A percentile compares a stretch with the other conserved stretches of the same genome.
These are phyloP conservation scores for Sabuloglossum arenarium DNA, from an alignment of 495 filamentous ascomycete species.

Conservation along the genomic window DNA sequence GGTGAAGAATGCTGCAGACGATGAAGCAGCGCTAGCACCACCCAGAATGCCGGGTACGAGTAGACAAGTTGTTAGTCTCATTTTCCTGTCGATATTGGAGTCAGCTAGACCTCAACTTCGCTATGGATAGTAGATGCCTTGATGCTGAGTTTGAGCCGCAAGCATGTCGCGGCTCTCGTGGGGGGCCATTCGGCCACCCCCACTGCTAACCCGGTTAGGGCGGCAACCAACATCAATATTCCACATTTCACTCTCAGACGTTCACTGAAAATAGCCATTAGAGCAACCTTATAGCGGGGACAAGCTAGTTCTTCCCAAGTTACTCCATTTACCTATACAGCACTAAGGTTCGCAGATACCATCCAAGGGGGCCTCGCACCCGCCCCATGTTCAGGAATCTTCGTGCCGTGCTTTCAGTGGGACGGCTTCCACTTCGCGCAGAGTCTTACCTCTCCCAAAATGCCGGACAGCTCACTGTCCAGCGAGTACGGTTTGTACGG, in stretches of 20 bases:
- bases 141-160: background rate
- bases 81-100: background rate
- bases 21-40: background rate
- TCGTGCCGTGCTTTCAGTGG: constrained; percentile 9
- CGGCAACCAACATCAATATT: background rate
- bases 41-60: background rate
- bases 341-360: background rate
- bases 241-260: background rate
- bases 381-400: constrained; percentile 13
- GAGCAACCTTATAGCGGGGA: too few species aligned
- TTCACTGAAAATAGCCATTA: too few species aligned
- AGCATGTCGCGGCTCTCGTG: background rate
- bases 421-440: constrained; percentile 4
- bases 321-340: background rate
- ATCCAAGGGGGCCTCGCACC: constrained; percentile 1
- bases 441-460: background rate
- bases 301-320: background rate
- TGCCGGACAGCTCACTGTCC: constrained; percentile 1
- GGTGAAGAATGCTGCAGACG: background rate
- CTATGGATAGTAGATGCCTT: background rate
- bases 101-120: background rate
- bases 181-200: background rate
- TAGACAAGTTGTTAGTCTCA: background rate
- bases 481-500: constrained; percentile 5
- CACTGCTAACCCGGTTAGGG: background rate